Evolutionary conservation across 176 grass and related monocot genomes (phyloP).

Genomic region (Cenchrus purpureus): DNA sequence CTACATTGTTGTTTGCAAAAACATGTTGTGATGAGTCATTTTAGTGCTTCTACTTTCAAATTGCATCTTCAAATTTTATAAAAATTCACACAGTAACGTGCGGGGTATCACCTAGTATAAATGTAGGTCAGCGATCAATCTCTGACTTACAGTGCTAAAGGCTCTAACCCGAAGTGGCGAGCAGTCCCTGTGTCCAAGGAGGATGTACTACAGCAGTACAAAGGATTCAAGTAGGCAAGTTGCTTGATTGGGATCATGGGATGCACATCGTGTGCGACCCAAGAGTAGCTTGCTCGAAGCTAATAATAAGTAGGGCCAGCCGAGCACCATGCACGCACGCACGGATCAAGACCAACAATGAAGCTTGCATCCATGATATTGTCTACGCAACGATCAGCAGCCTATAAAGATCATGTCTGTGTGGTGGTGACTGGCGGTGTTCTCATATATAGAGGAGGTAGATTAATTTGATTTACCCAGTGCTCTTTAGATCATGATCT

Average conservation of each 20-base stretch:
- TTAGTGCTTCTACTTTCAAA: no score
- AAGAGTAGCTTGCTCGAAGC: neutral
- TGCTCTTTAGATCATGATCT: no score
- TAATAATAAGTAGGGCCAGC: neutral
- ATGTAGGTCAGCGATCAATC: neutral
- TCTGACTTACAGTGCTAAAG: neutral
- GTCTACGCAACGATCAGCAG: neutral
- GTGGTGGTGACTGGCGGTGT: neutral
- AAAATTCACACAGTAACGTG: no score
- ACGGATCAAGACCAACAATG: neutral
- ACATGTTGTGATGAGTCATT: no score
- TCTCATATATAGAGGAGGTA: neutral
- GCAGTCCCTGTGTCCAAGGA: constrained; percentile 8
- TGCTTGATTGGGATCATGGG: neutral
- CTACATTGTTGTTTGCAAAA: no score
- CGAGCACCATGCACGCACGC: neutral
- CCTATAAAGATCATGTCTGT: neutral
- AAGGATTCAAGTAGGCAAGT: neutral
- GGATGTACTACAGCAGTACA: neutral
- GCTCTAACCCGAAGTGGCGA: constrained; percentile 24
- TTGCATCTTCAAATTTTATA: no score
- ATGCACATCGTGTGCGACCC: neutral
- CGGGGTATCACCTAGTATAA: neutral
- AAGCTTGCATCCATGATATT: neutral
- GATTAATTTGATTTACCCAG: neutral